These are phyloP conservation scores for Pleomassaria siparia DNA, from an alignment of 2,329 filamentous ascomycete species.

Conservation along the genomic window DNA sequence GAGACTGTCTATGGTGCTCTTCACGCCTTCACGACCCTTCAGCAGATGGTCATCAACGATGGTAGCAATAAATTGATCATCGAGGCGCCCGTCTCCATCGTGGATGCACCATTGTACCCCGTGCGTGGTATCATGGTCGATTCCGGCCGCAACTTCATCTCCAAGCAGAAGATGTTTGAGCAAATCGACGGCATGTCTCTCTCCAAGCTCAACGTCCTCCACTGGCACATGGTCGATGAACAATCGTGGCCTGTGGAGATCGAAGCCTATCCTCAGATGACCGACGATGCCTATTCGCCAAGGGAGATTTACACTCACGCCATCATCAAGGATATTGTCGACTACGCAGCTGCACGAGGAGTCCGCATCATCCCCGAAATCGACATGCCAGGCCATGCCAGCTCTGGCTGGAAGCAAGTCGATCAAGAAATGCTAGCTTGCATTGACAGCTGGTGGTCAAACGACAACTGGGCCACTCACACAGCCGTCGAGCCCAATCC, in stretches of 20 bases:
- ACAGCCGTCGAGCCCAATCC: constrained; percentile 60
- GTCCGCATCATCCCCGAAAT: constrained; percentile 64
- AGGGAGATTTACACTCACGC: constrained; percentile 50
- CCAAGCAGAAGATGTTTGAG: constrained; percentile 54
- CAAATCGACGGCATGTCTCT: constrained; percentile 58
- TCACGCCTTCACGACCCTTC: constrained; percentile 59
- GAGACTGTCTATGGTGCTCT: constrained; percentile 58
- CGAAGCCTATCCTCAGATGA: constrained; percentile 54
- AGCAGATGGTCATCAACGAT: constrained; percentile 57
- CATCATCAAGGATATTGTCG: constrained; percentile 49
- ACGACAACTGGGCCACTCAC: constrained; percentile 57
- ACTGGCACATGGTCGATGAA: constrained; percentile 59
- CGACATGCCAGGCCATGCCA: constrained; percentile 63
- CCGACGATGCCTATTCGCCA: constrained; percentile 56
- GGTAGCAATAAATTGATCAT: constrained; percentile 49
- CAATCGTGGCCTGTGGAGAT: constrained; percentile 60
- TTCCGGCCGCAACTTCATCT: constrained; percentile 57
- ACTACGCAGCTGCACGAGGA: constrained; percentile 56
- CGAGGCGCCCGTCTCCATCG: constrained; percentile 56
- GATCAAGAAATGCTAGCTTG: constrained; percentile 60
- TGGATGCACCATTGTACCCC: constrained; percentile 55
- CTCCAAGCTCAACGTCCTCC: constrained; percentile 59
- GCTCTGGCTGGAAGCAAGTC: constrained; percentile 58
- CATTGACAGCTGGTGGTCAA: constrained; percentile 61
- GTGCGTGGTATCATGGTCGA: constrained; percentile 60